Evolutionary conservation across 139 green algal genomes (phyloP).

Genomic region (Chlorella vulgaris): DNA sequence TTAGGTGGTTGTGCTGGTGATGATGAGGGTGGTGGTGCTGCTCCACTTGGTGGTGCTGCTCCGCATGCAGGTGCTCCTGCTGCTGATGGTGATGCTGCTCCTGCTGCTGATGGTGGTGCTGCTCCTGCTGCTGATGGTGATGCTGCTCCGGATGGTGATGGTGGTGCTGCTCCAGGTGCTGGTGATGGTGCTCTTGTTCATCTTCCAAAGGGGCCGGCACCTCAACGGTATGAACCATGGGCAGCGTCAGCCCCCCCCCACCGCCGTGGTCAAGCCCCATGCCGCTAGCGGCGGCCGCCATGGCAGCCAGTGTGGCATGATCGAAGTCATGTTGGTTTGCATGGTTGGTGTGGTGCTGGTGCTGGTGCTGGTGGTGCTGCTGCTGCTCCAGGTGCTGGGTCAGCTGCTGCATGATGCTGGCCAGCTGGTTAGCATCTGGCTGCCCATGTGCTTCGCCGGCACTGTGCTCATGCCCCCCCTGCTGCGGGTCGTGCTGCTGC

Average conservation of each 20-base stretch:
- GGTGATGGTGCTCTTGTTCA: neutral
- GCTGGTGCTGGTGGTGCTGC: neutral
- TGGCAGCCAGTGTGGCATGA: neutral
- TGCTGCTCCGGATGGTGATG: too few relatives aligned
- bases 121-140: neutral
- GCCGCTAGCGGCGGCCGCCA: neutral
- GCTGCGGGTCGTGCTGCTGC: too few relatives aligned
- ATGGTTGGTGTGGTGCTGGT: neutral
- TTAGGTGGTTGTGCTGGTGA: too few relatives aligned
- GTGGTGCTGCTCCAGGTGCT: neutral
- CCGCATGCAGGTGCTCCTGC: too few relatives aligned
- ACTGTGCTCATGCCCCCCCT: neutral
- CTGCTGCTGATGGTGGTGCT: neutral
- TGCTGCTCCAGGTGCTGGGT: neutral
- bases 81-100: too few relatives aligned
- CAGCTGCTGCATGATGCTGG: slow-evolving; percentile 4
- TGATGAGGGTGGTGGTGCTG: too few relatives aligned
- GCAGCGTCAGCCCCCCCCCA: neutral
- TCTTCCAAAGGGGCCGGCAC: neutral
- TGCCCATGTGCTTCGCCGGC: too few relatives aligned
- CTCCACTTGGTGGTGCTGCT: too few relatives aligned
- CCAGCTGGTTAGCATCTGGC: neutral
- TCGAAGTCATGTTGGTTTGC: neutral
- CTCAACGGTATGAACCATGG: slow-evolving; percentile 4
- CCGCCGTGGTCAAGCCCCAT: neutral